Base-by-base conservation (phyloP, 352 stramenopile genomes). In the Blastocystis sp. region DNA sequence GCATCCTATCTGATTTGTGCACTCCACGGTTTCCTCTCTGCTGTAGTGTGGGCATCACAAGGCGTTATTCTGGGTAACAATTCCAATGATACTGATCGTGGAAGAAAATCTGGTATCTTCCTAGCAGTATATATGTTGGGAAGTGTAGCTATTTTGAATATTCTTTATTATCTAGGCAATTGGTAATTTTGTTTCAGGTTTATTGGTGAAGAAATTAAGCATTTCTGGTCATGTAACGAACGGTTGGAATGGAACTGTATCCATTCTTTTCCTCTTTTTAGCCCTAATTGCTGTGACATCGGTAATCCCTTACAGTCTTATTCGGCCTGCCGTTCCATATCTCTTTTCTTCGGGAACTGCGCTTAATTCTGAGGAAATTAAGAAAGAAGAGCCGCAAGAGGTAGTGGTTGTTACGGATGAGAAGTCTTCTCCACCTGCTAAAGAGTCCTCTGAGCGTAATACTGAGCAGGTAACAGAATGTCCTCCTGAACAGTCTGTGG, bases 41-140 rank as follows among this genome's bases (percentile, higher is more conserved):
- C 70, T 62, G 70, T 81, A 17, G 51, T 64, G 3, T 81, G 42
- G 42, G 70, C 70, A 22, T 64, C 22, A 37, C 70, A 81, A 35
- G 70, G 70, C 6, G 24, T 81, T 27, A 59, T 81, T 27, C 48
- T 81, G 2, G 70, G 70, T 15, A 60, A 81, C 33, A 81, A 81
- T 40, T 81, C 70, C 17, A 81, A 60, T n/a, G 70, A 81, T 62
- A 19, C 27, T 11, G 51, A 81, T 62, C 70, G 70, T 13, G 70
- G 70, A 17, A 81, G 54, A 27, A 81, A 81, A 30, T 64, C 44
- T 0, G 70, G 70, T 81, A 6, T 81, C 9, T 81, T 81, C 6
- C 24, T 81, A 30, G 22, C 70, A 9, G 54, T 81, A n/a, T 81
- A 81, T 44, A 81, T 81, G 70, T 64, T 81, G n/a, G 70, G 70